Evolutionary conservation across 768 basidiomycete genomes (phyloP).

Genomic region (Amanita fuliginea): DNA sequence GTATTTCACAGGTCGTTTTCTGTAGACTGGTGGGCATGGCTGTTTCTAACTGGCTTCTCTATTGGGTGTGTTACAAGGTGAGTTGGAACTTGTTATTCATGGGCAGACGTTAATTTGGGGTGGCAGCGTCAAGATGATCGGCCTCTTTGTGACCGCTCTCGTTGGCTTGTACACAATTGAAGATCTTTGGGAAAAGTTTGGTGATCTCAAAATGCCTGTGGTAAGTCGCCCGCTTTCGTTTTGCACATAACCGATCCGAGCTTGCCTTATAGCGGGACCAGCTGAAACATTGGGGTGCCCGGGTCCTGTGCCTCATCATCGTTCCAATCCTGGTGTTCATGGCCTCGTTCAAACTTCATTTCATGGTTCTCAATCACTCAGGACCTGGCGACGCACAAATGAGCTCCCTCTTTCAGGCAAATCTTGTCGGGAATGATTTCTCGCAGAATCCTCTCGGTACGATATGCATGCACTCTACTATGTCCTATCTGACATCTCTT

Average conservation of each 20-base stretch:
- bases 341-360: conserved; percentile 92
- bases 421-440: conserved; percentile 91
- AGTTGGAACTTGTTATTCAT: not conserved
- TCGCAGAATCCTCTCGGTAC: conserved; percentile 77
- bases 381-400: conserved; percentile 98
- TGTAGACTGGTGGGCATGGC: conserved; percentile 96
- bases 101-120: not conserved
- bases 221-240: conserved; percentile 34
- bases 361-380: conserved; percentile 85
- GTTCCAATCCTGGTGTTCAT: conserved; percentile 91
- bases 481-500: not conserved
- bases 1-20: conserved; percentile 67
- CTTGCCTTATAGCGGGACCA: conserved; percentile 57
- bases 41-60: conserved; percentile 84
- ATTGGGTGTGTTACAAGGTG: conserved; percentile 94
- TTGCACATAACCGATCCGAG: conserved; percentile 3
- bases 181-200: conserved; percentile 98
- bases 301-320: conserved; percentile 76
- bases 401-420: conserved; percentile 97
- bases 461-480: conserved; percentile 9
- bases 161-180: conserved; percentile 96
- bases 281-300: conserved; percentile 82
- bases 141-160: conserved; percentile 88
- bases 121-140: conserved; percentile 87
- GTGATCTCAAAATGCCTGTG: conserved; percentile 83